phyloP scores from a whole-genome alignment of 139 green algal species.

The Zygnema cylindricum region DNA sequence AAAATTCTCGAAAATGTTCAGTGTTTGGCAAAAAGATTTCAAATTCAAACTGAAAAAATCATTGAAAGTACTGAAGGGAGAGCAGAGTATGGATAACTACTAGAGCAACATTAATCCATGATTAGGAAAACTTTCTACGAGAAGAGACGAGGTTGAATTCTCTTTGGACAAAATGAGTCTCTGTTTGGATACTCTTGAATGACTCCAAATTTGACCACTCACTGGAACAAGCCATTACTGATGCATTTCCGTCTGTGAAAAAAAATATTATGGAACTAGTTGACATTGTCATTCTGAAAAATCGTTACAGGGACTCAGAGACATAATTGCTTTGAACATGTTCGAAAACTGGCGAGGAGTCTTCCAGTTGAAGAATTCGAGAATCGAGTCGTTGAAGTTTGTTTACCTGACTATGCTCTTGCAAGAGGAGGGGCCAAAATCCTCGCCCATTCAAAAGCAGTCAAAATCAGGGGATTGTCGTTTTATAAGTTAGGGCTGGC shows the following conservation, averaged over 20 bases:
- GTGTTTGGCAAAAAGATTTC: neutral
- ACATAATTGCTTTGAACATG: conserved; percentile 23
- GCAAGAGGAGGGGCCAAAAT: conserved; percentile 8
- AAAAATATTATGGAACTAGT: conserved; percentile 9
- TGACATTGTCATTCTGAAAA: neutral
- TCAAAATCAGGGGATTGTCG: neutral
- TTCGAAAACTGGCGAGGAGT: conserved; percentile 16
- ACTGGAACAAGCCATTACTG: neutral
- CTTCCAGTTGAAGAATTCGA: conserved; percentile 23
- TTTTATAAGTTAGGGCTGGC: neutral
- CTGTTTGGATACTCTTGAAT: neutral
- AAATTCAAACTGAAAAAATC: neutral
- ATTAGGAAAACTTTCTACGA: neutral
- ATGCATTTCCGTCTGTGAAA: neutral
- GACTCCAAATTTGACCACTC: neutral
- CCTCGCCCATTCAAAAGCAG: conserved; percentile 19
- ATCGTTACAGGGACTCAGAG: neutral
- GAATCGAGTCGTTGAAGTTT: neutral
- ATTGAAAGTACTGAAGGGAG: neutral
- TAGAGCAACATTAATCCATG: neutral
- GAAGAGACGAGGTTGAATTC: neutral
- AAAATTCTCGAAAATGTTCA: neutral
- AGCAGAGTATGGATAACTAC: neutral
- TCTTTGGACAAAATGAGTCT: conserved; percentile 8
- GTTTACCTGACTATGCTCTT: conserved; percentile 36